Evolutionary conservation across 331 rosid species (phyloP), one percentile per base, ranked within the genome.

Genomic region (Quercus tomentella): DNA sequence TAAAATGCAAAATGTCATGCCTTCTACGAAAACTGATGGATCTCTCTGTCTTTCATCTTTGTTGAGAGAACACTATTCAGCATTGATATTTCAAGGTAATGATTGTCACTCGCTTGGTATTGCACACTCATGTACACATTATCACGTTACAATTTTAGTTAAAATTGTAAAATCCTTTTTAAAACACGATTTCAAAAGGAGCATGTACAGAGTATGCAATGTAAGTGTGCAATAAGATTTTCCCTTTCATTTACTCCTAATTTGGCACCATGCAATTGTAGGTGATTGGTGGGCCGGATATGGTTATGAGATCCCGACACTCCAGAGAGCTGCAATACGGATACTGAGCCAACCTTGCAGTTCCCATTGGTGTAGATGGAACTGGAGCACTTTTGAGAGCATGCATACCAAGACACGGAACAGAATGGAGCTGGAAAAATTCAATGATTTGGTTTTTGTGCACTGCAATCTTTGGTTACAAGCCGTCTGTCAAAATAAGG

Each of bases 221-320:
- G 9, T 9, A 4, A 37, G 1, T 37, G 11, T 9, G 4, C 0
- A 8, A 41, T 9, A 41, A 41, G 49, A 41, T 41, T 41, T 41
- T 41, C 14, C 49, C 3, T 2, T 43, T 11, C 61, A 68, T 33
- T 22, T 62, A 56, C 14, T 33, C 57, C 31, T 63, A 66, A 78
- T 62, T 77, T 62, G 35, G 26, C 51, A 17, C 28, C 23, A 30
- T 77, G 73, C 37, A 71, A 82, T 76, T 62, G 4, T 26, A 90
- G 97, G 93, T 68, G 97, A 92, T 76, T 92, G 97, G 97, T 90
- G 95, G 97, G 84, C 86, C 4, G 90, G 87, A 67, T 92, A 90
- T 73, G 97, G 97, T 20, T 90, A 90, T 52, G 94, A 90, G 75
- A 84, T 90, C 79, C 92, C 93, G 8, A 76, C 90, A 0, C 89